These are phyloP conservation scores for Coemansia sp. DNA, from an alignment of 192 early-diverging fungal genomes.

Conservation along the genomic window DNA sequence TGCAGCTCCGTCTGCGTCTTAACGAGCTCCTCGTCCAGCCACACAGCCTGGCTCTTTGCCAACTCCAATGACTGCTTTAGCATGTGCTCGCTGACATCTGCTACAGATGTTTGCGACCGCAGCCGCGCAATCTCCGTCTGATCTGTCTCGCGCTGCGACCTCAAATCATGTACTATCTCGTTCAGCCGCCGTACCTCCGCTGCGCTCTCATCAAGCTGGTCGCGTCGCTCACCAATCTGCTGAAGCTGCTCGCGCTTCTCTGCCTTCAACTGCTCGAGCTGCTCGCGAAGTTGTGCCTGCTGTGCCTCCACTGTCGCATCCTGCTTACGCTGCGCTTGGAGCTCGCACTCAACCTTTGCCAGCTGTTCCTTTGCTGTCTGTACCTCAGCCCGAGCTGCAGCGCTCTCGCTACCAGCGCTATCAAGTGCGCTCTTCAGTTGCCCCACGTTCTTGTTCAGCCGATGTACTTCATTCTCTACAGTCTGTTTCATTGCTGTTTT, in stretches of 20 bases:
- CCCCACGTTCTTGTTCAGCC: constrained; percentile 39
- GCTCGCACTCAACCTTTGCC: not conserved
- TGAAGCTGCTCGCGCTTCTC: constrained; percentile 38
- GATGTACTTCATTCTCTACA: constrained; percentile 45
- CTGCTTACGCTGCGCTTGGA: constrained; percentile 14
- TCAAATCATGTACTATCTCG: constrained; percentile 31
- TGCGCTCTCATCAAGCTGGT: constrained; percentile 32
- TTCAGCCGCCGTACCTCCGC: constrained; percentile 19
- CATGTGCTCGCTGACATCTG: constrained; percentile 48
- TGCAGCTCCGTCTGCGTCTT: constrained; percentile 47
- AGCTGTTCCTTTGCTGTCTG: constrained; percentile 15
- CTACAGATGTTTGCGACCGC: constrained; percentile 31
- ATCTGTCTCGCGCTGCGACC: constrained; percentile 21
- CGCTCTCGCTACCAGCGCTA: constrained; percentile 14
- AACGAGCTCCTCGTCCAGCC: constrained; percentile 68
- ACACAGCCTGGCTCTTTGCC: constrained; percentile 58
- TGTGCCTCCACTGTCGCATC: constrained; percentile 1
- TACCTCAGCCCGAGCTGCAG: constrained; percentile 10
- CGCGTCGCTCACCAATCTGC: constrained; percentile 41
- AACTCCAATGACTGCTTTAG: constrained; percentile 63
- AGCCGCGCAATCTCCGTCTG: constrained; percentile 38
- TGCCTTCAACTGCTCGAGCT: constrained; percentile 22
- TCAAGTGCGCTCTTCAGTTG: constrained; percentile 35
- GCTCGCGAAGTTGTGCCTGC: constrained; percentile 14
- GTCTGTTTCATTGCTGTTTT: not conserved